phyloP scores from a whole-genome alignment of 768 basidiomycete genomes.

The Leccinum ochraceum region DNA sequence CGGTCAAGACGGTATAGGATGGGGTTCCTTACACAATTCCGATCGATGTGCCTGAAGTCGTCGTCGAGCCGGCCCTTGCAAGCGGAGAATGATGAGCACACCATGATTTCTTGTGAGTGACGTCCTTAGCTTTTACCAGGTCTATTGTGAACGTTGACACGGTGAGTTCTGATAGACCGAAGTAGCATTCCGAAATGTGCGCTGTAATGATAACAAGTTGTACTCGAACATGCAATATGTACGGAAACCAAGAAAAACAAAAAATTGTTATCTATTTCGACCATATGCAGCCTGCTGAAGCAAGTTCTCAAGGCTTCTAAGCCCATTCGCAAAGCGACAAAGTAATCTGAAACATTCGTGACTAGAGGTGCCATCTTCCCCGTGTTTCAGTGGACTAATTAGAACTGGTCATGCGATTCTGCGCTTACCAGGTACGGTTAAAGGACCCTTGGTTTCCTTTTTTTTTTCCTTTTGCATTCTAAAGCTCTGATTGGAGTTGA shows the following conservation, averaged over 20 bases:
- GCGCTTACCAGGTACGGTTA: background rate
- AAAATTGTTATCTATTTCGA: background rate
- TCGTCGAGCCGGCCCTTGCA: background rate
- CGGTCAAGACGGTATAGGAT: slow-evolving; percentile 6
- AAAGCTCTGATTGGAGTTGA: too few species aligned
- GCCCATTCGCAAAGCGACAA: background rate
- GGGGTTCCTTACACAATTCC: slow-evolving; percentile 14
- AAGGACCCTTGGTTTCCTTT: background rate
- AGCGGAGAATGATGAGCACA: background rate
- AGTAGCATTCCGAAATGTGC: too few species aligned
- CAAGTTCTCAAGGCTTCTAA: background rate
- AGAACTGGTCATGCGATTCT: background rate
- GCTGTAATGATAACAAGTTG: too few species aligned
- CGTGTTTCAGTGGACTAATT: background rate
- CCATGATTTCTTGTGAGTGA: background rate
- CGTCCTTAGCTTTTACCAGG: too few species aligned
- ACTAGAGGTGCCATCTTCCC: background rate
- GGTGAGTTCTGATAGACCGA: too few species aligned
- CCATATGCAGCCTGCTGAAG: background rate
- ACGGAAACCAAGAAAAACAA: too few species aligned
- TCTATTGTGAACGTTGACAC: background rate
- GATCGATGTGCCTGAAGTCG: slow-evolving; percentile 8
- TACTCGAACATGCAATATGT: too few species aligned
- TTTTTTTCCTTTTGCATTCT: background rate
- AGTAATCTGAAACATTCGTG: background rate